These are phyloP conservation scores for Saccharomycodes ludwigii DNA, from an alignment of 805 yeast species.

Conservation along the genomic window DNA sequence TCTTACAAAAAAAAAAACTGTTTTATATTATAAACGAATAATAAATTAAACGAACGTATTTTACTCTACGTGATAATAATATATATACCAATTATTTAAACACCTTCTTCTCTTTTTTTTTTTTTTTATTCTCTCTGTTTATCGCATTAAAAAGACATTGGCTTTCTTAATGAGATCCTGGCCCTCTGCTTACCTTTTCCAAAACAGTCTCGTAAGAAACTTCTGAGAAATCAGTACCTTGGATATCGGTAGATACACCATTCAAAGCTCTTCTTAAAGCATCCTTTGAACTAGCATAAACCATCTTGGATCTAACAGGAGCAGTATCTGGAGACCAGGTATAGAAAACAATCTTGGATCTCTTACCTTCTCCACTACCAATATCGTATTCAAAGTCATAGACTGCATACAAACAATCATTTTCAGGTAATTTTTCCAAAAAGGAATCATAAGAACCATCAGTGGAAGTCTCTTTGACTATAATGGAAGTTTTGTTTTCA, in stretches of 20 bases:
- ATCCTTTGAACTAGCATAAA: constrained; percentile 96
- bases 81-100: no score
- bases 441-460: constrained; percentile 73
- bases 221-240: constrained; percentile 97
- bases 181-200: constrained; percentile 79
- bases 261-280: constrained; percentile 94
- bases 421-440: constrained; percentile 82
- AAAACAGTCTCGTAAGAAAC: constrained; percentile 89
- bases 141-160: constrained; percentile 2
- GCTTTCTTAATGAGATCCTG: constrained; percentile 44
- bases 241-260: constrained; percentile 89
- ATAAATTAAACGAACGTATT: no score
- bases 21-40: no score
- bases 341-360: constrained; percentile 57
- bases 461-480: constrained; percentile 74
- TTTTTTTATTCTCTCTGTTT: constrained; percentile 2
- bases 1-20: no score
- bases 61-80: no score
- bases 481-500: constrained; percentile 79
- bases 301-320: constrained; percentile 91
- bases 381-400: constrained; percentile 95
- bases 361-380: constrained; percentile 85
- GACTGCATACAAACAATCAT: constrained; percentile 91
- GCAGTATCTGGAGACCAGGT: constrained; percentile 99
- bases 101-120: no score